Evolutionary conservation across 2,329 filamentous ascomycete species (phyloP).

Genomic region (Ceratocystis huliohia): DNA sequence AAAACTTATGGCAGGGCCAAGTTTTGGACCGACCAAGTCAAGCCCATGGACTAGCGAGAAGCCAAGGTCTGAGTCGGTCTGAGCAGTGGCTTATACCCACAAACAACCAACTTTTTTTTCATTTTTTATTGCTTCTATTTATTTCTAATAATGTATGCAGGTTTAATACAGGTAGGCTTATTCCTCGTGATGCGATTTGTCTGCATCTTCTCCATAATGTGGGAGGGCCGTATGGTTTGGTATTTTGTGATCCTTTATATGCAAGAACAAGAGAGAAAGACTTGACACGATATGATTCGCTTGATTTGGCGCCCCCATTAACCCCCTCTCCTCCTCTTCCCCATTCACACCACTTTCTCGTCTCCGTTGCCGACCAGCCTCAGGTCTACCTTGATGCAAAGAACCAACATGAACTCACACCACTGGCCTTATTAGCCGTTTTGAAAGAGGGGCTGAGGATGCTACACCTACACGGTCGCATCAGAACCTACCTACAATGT

Average conservation of each 20-base stretch:
- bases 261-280: neutral
- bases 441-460: no score
- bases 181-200: neutral
- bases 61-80: neutral
- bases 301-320: neutral
- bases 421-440: no score
- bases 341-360: neutral
- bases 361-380: neutral
- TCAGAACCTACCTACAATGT: no score
- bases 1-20: neutral
- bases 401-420: neutral
- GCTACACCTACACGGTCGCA: no score
- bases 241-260: neutral
- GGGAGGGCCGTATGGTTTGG: neutral
- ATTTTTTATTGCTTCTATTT: neutral
- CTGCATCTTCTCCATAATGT: neutral
- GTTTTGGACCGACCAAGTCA: neutral
- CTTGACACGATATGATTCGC: neutral
- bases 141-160: neutral
- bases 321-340: neutral
- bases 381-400: neutral
- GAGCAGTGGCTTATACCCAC: neutral
- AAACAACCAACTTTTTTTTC: neutral
- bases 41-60: neutral
- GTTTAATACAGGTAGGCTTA: no score